A percentile compares a stretch with the other conserved stretches of the same genome.
phyloP scores from a whole-genome alignment of 2,329 filamentous ascomycete genomes.

The Achaetomium macrosporum region DNA sequence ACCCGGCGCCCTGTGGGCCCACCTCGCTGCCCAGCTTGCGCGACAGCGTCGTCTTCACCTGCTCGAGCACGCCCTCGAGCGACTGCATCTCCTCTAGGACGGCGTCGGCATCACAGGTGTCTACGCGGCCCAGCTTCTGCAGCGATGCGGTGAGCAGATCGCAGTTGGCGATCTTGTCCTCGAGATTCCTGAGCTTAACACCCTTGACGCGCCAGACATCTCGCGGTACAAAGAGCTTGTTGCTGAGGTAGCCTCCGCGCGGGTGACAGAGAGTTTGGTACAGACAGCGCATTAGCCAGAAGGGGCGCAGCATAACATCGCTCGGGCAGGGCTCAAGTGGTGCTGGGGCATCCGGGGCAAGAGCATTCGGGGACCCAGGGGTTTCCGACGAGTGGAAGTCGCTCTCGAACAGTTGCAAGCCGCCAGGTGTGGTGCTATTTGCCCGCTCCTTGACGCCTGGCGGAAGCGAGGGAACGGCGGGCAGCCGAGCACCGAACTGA shows the following conservation, averaged over 20 bases:
- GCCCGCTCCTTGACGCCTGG: conserved; percentile 57
- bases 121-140: conserved; percentile 73
- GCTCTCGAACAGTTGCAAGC: conserved; percentile 76
- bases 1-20: conserved; percentile 67
- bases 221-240: conserved; percentile 82
- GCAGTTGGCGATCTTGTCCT: conserved; percentile 90
- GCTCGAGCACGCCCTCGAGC: conserved; percentile 78
- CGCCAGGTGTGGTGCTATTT: conserved; percentile 56
- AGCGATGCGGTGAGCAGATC: conserved; percentile 86
- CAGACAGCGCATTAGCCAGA: conserved; percentile 94
- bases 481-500: conserved; percentile 52
- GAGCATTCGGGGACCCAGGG: conserved; percentile 59
- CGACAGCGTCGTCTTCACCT: conserved; percentile 67
- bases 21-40: conserved; percentile 94
- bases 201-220: conserved; percentile 93
- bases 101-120: conserved; percentile 85
- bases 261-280: conserved; percentile 91
- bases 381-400: conserved; percentile 65
- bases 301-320: conserved; percentile 83
- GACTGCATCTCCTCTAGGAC: conserved; percentile 91
- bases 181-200: conserved; percentile 83
- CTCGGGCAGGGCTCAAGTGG: conserved; percentile 88
- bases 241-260: conserved; percentile 85
- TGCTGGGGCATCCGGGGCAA: conserved; percentile 61
- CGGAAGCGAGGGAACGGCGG: conserved; percentile 57